Evolutionary conservation across 2,329 filamentous ascomycete genomes (phyloP), one percentile per base, ranked within the genome.

Genomic region (Eurotiales sp.): DNA sequence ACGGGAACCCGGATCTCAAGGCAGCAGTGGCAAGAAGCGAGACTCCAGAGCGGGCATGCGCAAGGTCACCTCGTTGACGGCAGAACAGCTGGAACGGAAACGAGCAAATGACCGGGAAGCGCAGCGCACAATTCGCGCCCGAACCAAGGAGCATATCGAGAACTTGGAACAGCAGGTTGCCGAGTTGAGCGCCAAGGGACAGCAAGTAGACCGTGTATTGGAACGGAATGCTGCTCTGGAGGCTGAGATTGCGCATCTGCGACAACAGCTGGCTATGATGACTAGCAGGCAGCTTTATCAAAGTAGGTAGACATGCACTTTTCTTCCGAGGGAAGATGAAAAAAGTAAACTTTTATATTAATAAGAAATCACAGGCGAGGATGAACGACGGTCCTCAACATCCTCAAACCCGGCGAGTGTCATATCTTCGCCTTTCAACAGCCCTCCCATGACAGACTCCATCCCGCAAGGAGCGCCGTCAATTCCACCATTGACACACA

Each of bases 101-200:
- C 72, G 80, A 53, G 80, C 80, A 55, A 82, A 82, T 63, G 80
- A 83, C 62, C 73, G 80, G 55, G 80, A 83, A 64, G 79, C 80
- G 49, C 80, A 83, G 61, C 73, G 79, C 57, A 79, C 78, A 44
- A 83, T 82, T 57, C 76, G 80, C 25, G 77, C 81, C 60, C 68
- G 80, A 54, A 82, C 78, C 37, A 82, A 80, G 57, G 78, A 81
- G 56, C 79, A 81, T 61, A 82, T 82, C 54, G 79, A 82, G 56
- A 70, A 68, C 23, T 72, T 83, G n/a, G 78, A 83, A 58, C 68
- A 72, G 44, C 76, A 77, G 52, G 74, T 82, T 42, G 73, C 72
- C 39, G 78, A 81, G 41, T 68, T 82, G 43, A 75, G 71, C 44
- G 65, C 72, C 10, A 74, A 73, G 48, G 68, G 72, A 27, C 76